Conservation (phyloP, 2,329 filamentous ascomycete genomes). For the Xylariaceae sp. region DNA sequence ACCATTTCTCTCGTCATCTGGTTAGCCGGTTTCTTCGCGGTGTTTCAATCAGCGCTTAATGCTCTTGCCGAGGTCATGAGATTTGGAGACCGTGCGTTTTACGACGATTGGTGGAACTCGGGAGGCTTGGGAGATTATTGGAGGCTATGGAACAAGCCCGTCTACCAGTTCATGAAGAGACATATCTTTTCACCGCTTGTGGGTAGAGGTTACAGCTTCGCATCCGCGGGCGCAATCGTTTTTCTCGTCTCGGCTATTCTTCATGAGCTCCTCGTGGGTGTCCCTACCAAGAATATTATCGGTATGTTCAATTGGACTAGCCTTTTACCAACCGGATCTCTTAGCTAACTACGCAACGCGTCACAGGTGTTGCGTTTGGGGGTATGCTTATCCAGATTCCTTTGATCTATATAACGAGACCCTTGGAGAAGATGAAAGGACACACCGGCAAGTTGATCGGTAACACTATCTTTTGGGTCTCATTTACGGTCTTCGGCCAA, state of each 20-base stretch:
- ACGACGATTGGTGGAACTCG: conserved; percentile 98
- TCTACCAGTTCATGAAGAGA: conserved; percentile 93
- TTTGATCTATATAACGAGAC: conserved; percentile 75
- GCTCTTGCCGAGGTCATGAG: conserved; percentile 83
- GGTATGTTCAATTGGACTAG: conserved; percentile 60
- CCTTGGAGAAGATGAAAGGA: conserved; percentile 73
- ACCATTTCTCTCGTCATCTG: conserved; percentile 95
- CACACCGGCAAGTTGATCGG: conserved; percentile 75
- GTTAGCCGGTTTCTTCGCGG: conserved; percentile 94
- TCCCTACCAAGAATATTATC: conserved; percentile 91
- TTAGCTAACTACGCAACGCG: too few species aligned
- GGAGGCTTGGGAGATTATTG: conserved; percentile 83
- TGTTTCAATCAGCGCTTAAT: conserved; percentile 92
- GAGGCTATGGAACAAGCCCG: conserved; percentile 96
- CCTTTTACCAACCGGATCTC: too few species aligned
- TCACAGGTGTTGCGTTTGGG: conserved; percentile 76
- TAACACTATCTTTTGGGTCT: conserved; percentile 94
- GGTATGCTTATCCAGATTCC: conserved; percentile 95
- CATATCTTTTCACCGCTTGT: conserved; percentile 89
- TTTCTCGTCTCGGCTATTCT: conserved; percentile 85
- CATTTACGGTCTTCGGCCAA: conserved; percentile 92
- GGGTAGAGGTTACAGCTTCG: conserved; percentile 72
- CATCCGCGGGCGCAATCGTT: conserved; percentile 70
- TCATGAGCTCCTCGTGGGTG: conserved; percentile 87
- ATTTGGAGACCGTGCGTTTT: conserved; percentile 93